A percentile compares a stretch with the other conserved stretches of the same genome.
Evolutionary conservation across 2,329 filamentous ascomycete genomes (phyloP).

Genomic region (Aspergillus ustus): DNA sequence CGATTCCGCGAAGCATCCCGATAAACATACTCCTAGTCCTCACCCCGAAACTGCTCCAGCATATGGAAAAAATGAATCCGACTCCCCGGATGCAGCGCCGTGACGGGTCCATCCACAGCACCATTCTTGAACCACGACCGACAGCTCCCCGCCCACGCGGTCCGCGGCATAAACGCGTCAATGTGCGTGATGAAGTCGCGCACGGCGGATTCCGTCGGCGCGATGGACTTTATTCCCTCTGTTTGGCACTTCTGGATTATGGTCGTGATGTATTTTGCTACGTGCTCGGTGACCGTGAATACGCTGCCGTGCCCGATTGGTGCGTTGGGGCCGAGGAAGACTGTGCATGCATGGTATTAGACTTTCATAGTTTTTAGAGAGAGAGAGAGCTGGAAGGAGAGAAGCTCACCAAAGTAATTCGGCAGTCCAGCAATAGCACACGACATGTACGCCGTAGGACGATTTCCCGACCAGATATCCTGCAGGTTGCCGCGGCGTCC

Average conservation of each 20-base stretch:
- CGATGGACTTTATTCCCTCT: neutral
- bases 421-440: neutral
- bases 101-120: conserved; percentile 50
- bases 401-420: neutral
- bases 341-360: neutral
- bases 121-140: conserved; percentile 33
- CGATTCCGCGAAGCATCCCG: conserved; percentile 46
- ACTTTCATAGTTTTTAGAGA: neutral
- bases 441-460: neutral
- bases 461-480: neutral
- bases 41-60: conserved; percentile 52
- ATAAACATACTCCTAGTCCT: conserved; percentile 57
- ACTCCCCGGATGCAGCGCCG: conserved; percentile 57
- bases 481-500: neutral
- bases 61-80: conserved; percentile 40
- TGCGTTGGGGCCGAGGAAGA: conserved; percentile 4
- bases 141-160: neutral
- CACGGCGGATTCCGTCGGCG: neutral
- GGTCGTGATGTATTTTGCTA: neutral
- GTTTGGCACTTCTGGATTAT: conserved; percentile 3
- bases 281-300: neutral
- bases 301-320: conserved; percentile 7
- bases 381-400: too few relatives aligned
- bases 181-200: neutral
- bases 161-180: neutral